Base-by-base conservation (phyloP, 2,329 filamentous ascomycete genomes). In the Pseudocercospora ulei region DNA sequence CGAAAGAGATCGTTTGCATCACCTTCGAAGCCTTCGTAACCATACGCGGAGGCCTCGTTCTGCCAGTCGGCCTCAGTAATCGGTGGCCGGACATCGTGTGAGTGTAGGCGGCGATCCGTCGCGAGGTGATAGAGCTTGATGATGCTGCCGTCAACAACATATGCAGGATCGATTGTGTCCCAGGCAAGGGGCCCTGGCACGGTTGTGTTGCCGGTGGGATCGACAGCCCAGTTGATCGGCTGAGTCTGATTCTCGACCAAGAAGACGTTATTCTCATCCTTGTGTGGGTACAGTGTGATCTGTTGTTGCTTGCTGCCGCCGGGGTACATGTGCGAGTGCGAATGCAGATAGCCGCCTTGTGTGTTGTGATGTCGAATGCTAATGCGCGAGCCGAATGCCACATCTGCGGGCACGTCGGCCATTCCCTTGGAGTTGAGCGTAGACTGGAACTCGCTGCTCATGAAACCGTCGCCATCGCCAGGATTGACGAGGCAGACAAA, bases 381-480 rank as follows among this genome's bases (percentile, higher is more conserved):
- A 55, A 98, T 73, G 48, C 82, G 76, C 60, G 86, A 93, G 43
- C 90, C 90, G 56, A 90, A 80, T 17, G 82, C 79, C 42, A 98
- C 81, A 64, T 98, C 87, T 18, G 83, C 90, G 1, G 90, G 81
- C 3, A 93, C 86, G 62, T 93, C 86, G 59, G 85, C 80, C 90
- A 98, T 98, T 37, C 76, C 79, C 70, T 96, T 98, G 56, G 78
- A 87, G 67, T 96, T 98, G 51, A 98, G 71, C 2, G 90, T 96
- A 19, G 90, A 82, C 67, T 98, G 90, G 70, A 98, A 98, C 60
- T 98, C 90, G 39, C 88, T 94, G 59, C 87, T 95, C 90, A 98
- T 98, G 70, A 98, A 98, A 39, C 90, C 90, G 63, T 98, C 90
- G 38, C 90, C 90, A 36, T 98, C 90, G 44, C 90, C 90, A 17